Evolutionary conservation across 2,329 filamentous ascomycete genomes (phyloP).

Genomic region (Talaromyces atroroseus): DNA sequence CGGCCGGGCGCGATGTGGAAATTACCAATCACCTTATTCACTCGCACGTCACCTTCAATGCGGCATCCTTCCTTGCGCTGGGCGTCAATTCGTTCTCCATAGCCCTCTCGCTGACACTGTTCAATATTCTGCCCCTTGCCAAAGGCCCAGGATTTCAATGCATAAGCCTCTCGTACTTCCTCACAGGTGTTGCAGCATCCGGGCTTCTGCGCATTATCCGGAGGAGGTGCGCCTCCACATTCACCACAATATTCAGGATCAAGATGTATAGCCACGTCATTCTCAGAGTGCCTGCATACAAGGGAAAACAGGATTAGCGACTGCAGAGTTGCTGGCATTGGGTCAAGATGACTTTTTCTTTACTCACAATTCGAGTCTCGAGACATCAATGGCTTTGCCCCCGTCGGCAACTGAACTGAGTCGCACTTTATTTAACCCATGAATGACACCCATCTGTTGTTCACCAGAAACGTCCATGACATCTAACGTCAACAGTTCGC

Average conservation of each 20-base stretch:
- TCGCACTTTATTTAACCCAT: conserved; percentile 87
- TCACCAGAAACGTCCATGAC: conserved; percentile 99
- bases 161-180: conserved; percentile 93
- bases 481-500: conserved; percentile 91
- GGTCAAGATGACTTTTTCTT: neutral
- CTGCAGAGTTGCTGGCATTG: neutral
- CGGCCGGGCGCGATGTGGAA: conserved; percentile 97
- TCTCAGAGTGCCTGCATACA: conserved; percentile 56
- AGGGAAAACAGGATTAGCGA: neutral
- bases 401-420: conserved; percentile 68
- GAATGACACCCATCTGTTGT: conserved; percentile 87
- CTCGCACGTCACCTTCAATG: conserved; percentile 82
- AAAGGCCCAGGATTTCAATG: conserved; percentile 84
- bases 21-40: conserved; percentile 98
- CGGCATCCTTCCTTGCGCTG: conserved; percentile 91
- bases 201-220: conserved; percentile 64
- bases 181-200: conserved; percentile 97
- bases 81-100: conserved; percentile 77
- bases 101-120: conserved; percentile 93
- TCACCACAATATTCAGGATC: conserved; percentile 88
- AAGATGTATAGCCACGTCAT: conserved; percentile 68
- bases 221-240: conserved; percentile 81
- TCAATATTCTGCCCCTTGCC: conserved; percentile 87
- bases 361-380: conserved; percentile 61
- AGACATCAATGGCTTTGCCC: conserved; percentile 66